Conservation (phyloP, 768 basidiomycete genomes). For the Tylopilus subfusipes region DNA sequence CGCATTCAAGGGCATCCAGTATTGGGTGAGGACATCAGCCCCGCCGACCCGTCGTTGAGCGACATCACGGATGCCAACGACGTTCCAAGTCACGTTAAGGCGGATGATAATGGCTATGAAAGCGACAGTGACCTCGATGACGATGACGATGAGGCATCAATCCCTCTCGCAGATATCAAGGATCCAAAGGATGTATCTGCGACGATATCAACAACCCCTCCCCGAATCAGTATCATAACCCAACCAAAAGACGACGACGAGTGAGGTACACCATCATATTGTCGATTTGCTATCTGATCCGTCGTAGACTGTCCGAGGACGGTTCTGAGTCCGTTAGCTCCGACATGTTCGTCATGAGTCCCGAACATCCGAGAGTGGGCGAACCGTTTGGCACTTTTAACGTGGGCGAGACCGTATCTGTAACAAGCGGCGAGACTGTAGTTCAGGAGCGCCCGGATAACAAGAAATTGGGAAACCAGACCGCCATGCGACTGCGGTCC, state of each 20-base stretch:
- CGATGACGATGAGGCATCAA: conserved; percentile 1
- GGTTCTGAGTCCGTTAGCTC: conserved; percentile 15
- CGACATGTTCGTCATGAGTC: conserved; percentile 19
- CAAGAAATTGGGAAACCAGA: not conserved
- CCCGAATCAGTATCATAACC: not conserved
- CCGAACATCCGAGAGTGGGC: conserved; percentile 5
- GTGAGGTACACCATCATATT: not conserved
- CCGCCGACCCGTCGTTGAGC: conserved; percentile 11
- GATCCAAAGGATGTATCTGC: not conserved
- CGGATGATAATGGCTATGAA: conserved; percentile 30
- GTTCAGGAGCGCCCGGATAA: not conserved
- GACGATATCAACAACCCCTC: not conserved
- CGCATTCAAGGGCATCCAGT: conserved; percentile 8
- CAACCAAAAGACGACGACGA: conserved; percentile 7
- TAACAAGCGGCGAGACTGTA: not conserved
- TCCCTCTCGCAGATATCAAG: not conserved
- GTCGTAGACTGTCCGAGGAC: conserved; percentile 9
- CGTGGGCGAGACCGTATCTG: not conserved
- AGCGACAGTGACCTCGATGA: conserved; percentile 38
- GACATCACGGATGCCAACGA: conserved; percentile 15
- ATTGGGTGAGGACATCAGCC: conserved; percentile 5
- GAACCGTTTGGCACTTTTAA: not conserved
- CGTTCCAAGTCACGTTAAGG: conserved; percentile 2
- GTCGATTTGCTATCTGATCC: not conserved
- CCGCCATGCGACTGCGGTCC: conserved; percentile 4